Base-by-base conservation (phyloP, 2,329 filamentous ascomycete species). In the Epichloe uncinata region DNA sequence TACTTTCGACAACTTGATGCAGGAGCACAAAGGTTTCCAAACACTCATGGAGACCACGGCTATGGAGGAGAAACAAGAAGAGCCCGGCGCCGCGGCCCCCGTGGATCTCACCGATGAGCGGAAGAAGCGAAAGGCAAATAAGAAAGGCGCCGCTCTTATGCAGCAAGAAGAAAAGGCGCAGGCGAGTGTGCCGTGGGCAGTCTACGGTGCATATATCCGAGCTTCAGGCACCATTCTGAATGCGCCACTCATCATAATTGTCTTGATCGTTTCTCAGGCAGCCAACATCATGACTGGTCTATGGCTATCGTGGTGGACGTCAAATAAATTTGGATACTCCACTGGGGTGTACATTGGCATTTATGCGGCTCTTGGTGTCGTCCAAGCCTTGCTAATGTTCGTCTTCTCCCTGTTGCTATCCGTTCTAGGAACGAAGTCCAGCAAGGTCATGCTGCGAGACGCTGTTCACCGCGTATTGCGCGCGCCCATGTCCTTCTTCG, bases 221-320 rank as follows among this genome's bases (percentile, higher is more conserved):
- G 85, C 88, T 6, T 87, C 86, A 0, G 87, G 87, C 4, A 79
- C 80, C 9, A 72, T 87, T 7, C 66, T 85, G 55, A 82, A 86
- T 53, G 84, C 80, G 1, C 77, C 84, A 0, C 64, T 91, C 4
- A 63, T 88, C 4, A 37, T 78, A 4, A 51, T 80, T 22, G 66
- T 88, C 3, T 73, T 95, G 11, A 63, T 87, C 5, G 61, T 89
- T 11, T 82, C 86, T 0, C 89, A 95, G 61, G 87, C 83, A 8
- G 78, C 85, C 53, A 96, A 95, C 61, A 91, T 97, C 55, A 75
- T 80, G 56, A 95, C 89, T 12, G 90, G 85, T 60, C 69, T 97
- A 49, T 97, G 91, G 91, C 77, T 97, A 1, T 93, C 89, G 0
- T 97, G 82, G 70, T 97, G 91, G 91, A 94, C 87, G 0, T 87